Evolutionary conservation across 2,329 filamentous ascomycete species (phyloP).

Genomic region (Boeremia exigua): DNA sequence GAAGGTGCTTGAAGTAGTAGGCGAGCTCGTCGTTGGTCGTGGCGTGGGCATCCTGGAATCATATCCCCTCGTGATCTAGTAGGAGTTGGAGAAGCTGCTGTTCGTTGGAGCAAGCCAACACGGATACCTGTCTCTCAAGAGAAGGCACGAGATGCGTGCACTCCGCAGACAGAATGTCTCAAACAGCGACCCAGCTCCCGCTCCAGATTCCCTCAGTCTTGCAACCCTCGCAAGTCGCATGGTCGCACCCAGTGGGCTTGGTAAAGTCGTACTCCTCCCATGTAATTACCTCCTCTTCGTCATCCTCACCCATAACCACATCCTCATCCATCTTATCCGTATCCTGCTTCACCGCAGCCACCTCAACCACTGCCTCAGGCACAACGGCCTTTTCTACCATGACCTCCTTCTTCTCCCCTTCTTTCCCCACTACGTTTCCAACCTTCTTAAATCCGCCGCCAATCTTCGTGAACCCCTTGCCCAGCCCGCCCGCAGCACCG

Average conservation of each 20-base stretch:
- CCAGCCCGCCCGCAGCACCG: constrained; percentile 21
- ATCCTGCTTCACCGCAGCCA: background rate
- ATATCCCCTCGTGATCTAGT: too few relatives aligned
- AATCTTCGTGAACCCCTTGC: constrained; percentile 14
- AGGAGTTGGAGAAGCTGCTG: too few relatives aligned
- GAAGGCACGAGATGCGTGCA: background rate
- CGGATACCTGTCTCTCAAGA: background rate
- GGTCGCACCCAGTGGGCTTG: constrained; percentile 57
- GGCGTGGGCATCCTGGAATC: too few relatives aligned
- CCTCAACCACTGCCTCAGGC: constrained; percentile 20
- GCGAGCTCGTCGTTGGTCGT: too few relatives aligned
- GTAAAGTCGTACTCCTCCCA: constrained; percentile 60
- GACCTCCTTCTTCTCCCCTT: constrained; percentile 14
- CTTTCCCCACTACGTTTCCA: constrained; percentile 52
- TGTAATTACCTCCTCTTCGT: constrained; percentile 32
- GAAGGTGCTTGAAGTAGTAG: too few relatives aligned
- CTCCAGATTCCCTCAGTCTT: constrained; percentile 33
- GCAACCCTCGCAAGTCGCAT: constrained; percentile 31
- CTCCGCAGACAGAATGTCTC: background rate
- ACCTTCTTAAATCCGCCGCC: constrained; percentile 72
- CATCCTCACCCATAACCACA: constrained; percentile 37
- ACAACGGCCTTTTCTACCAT: constrained; percentile 15
- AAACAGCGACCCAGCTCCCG: constrained; percentile 19
- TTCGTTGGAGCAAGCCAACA: background rate
- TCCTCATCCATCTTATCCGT: constrained; percentile 31